Percentiles rank a stretch among this genome's conserved stretches.
These are phyloP conservation scores for Primulina tabacum DNA, from an alignment of 257 asterid genomes.

Conservation along the genomic window DNA sequence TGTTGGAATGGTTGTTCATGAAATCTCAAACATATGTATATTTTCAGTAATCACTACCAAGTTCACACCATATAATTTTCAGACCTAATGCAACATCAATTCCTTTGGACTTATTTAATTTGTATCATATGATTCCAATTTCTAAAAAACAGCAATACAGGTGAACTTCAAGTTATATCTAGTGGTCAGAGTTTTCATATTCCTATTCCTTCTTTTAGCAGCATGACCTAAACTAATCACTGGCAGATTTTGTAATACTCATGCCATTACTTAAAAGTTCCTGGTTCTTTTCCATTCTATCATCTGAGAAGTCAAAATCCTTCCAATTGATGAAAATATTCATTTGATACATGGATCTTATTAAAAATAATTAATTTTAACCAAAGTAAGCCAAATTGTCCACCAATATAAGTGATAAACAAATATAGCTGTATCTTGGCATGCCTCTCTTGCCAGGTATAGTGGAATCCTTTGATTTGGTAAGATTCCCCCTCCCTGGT, in stretches of 20 bases:
- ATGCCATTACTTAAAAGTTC: neutral
- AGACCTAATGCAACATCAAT: neutral
- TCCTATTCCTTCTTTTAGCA: neutral
- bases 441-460: neutral
- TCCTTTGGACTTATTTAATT: neutral
- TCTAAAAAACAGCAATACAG: constrained; percentile 1
- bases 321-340: neutral
- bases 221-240: neutral
- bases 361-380: neutral
- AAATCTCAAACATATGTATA: neutral
- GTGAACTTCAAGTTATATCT: neutral
- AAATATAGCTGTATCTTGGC: neutral
- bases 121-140: neutral
- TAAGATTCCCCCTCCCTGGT: neutral
- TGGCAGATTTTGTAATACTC: neutral
- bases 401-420: neutral
- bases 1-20: neutral
- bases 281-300: neutral
- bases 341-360: neutral
- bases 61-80: neutral
- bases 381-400: neutral
- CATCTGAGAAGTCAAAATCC: constrained; percentile 1
- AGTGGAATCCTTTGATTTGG: neutral
- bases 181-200: neutral
- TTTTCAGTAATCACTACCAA: neutral